Evolutionary conservation across 495 filamentous ascomycete genomes (phyloP).

Genomic region (Aspergillus ostianus): DNA sequence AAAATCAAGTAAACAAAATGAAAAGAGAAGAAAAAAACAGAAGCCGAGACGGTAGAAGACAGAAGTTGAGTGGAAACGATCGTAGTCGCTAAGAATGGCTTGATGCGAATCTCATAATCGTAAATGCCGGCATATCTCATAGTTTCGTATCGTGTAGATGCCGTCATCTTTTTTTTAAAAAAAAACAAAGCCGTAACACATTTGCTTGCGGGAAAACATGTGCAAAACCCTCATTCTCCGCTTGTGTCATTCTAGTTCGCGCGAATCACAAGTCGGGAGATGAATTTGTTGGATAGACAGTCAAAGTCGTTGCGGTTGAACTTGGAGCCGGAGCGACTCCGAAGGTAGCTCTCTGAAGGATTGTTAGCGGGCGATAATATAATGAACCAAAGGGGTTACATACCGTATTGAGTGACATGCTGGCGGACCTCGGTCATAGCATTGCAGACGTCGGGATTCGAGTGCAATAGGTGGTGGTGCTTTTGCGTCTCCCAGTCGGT

Average conservation of each 20-base stretch:
- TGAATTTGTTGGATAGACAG: constrained; percentile 89
- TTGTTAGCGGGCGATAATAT: constrained; percentile 23
- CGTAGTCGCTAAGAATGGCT: constrained; percentile 21
- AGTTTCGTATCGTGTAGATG: constrained; percentile 22
- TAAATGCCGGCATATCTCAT: constrained; percentile 29
- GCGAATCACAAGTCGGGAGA: constrained; percentile 90
- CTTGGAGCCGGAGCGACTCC: constrained; percentile 57
- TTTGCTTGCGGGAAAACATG: constrained; percentile 9
- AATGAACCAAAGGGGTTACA: neutral
- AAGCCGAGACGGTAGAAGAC: constrained; percentile 16
- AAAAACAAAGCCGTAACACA: constrained; percentile 20
- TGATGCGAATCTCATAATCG: constrained; percentile 28
- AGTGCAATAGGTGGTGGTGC: constrained; percentile 82
- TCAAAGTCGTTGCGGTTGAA: constrained; percentile 91
- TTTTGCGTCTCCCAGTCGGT: constrained; percentile 87
- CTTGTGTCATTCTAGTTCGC: constrained; percentile 64
- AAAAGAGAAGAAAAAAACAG: constrained; percentile 17
- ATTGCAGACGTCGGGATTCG: constrained; percentile 85
- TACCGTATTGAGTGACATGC: constrained; percentile 86
- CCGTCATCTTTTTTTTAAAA: constrained; percentile 9
- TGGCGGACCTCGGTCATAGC: constrained; percentile 90
- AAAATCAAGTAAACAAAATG: constrained; percentile 17
- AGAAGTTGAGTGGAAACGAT: constrained; percentile 20
- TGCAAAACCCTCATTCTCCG: constrained; percentile 17
- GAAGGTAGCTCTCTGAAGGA: constrained; percentile 57